Evolutionary conservation across 352 stramenopile genomes (phyloP), one percentile per base, ranked within the genome.

Genomic region (Pythium apleroticum): DNA sequence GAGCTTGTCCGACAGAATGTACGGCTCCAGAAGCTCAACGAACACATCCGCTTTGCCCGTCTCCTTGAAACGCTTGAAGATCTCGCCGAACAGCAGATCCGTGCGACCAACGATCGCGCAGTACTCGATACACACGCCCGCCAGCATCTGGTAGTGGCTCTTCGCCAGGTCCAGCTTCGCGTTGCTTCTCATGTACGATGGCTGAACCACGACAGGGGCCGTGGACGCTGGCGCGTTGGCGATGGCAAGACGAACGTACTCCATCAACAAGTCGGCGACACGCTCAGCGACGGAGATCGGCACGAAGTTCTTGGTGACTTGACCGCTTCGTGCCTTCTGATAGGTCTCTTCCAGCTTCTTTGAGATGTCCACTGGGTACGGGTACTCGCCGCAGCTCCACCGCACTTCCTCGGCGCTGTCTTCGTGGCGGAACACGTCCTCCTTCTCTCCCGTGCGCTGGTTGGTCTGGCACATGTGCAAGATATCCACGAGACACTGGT

Each of bases 121-220:
- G 65, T 96, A 98, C 71, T 98, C 96, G 27, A 98, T 96, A 58
- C 91, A 98, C n/a, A 98, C 95, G 33, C 91, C 91, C 20, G 91
- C 95, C 27, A 98, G 77, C 93, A 98, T 98, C 66, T 98, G 90
- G 70, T 98, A 98, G 73, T 98, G 95, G 57, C 88, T 97, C 75
- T 97, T 89, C 1, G 92, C 85, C 55, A 98, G 74, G 74, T 98
- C 90, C 24, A 97, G 71, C 63, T 91, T 93, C 57, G 89, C 72
- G 41, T 84, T 82, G 28, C 73, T 86, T 58, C 90, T 89, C 67
- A 78, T 76, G 25, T 70, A 81, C 56, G 63, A 63, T 37, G 70
- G 78, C 14, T 72, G 72, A 24, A 46, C 67, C 15, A 52, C 43
- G n/a, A 52, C 43, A 3, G 59, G 70, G 10, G 66, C 68, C 19